Conservation (phyloP, 2,329 filamentous ascomycete genomes). For the Cercospora brassicicola region DNA sequence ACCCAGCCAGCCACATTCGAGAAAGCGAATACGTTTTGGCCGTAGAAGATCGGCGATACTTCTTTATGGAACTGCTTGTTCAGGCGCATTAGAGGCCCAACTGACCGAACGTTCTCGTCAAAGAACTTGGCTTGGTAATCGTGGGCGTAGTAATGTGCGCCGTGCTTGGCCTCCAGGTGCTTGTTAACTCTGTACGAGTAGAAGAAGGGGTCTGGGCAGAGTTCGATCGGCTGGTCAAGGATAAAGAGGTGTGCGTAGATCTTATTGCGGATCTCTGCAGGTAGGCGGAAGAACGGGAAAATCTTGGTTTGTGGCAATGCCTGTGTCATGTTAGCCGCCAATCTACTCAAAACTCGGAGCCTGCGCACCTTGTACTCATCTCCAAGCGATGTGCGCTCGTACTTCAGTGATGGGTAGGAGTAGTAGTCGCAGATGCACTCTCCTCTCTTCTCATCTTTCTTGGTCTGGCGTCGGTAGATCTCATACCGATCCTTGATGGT, state of each 20-base stretch:
- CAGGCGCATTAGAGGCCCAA: neutral
- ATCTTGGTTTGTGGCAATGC: neutral
- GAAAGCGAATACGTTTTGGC: neutral
- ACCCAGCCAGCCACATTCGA: neutral
- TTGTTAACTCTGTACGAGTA: neutral
- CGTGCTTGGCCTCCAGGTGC: neutral
- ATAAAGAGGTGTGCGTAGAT: constrained; percentile 6
- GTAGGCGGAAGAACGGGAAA: constrained; percentile 8
- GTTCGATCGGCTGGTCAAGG: constrained; percentile 6
- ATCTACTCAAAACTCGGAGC: no score
- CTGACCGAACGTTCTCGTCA: neutral
- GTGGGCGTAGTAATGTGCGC: neutral
- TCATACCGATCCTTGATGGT: neutral
- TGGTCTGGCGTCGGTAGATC: neutral
- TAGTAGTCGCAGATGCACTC: neutral
- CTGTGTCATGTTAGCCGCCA: neutral
- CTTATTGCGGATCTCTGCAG: constrained; percentile 10
- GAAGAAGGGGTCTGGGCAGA: constrained; percentile 5
- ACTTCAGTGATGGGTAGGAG: neutral
- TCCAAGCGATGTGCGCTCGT: neutral
- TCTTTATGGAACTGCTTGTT: neutral
- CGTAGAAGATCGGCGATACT: neutral
- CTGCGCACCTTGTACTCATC: neutral
- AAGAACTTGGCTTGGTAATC: neutral
- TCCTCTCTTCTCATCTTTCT: neutral